Evolutionary conservation across 1,284 basidiomycete genomes (phyloP).

Genomic region (Cryptococcus floricola): DNA sequence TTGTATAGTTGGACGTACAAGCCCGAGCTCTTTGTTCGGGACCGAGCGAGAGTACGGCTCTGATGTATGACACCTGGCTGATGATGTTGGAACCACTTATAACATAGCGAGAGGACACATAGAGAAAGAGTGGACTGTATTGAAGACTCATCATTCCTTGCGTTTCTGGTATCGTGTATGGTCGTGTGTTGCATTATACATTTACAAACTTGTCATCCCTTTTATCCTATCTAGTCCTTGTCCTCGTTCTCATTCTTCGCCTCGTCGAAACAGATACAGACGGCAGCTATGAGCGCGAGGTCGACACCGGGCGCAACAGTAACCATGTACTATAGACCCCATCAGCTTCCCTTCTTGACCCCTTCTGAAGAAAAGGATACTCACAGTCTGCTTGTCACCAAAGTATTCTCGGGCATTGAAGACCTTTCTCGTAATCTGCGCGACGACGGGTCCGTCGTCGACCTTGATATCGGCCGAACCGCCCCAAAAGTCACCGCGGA

Average conservation of each 20-base stretch:
- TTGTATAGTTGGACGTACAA: no score
- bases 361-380: slow-evolving; percentile 5
- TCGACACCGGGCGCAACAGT: slow-evolving; percentile 51
- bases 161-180: no score
- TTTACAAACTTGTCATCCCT: no score
- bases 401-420: slow-evolving; percentile 36
- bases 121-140: no score
- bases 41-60: no score
- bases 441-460: slow-evolving; percentile 33
- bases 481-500: slow-evolving; percentile 42
- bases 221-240: not conserved
- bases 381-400: slow-evolving; percentile 39
- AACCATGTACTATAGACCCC: slow-evolving; percentile 38
- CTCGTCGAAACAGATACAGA: slow-evolving; percentile 51
- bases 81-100: no score
- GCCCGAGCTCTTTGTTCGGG: no score
- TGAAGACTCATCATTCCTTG: no score
- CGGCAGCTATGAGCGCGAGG: slow-evolving; percentile 47
- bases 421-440: slow-evolving; percentile 39
- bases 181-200: no score
- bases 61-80: no score
- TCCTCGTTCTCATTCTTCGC: slow-evolving; percentile 28
- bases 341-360: not conserved
- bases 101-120: no score
- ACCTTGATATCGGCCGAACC: slow-evolving; percentile 34